Percentiles rank a stretch among this genome's conserved stretches.
Conservation (phyloP, 306 rosid species). For the Luffa aegyptiaca region DNA sequence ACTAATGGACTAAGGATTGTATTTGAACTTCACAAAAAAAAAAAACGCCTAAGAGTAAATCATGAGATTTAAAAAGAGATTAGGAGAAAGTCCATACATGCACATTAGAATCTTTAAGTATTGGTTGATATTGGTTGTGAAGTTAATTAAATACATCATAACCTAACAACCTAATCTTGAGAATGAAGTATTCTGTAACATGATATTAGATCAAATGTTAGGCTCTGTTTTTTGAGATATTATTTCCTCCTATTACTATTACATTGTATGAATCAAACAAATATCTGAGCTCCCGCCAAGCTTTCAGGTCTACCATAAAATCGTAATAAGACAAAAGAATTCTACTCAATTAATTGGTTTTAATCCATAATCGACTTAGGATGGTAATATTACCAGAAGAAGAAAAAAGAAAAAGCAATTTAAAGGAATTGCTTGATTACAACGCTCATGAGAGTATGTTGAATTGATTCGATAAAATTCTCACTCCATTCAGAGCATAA, state of each 20-base stretch:
- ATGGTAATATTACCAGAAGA: not conserved
- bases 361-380: not conserved
- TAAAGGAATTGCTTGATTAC: not conserved
- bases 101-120: not conserved
- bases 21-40: not conserved
- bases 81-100: not conserved
- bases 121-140: not conserved
- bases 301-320: not conserved
- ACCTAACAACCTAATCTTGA: not conserved
- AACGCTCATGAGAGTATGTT: not conserved
- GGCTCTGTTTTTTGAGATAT: not conserved
- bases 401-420: not conserved
- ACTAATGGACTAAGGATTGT: not conserved
- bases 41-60: not conserved
- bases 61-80: not conserved
- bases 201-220: not conserved
- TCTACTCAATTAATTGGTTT: not conserved
- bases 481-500: not conserved
- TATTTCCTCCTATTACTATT: not conserved
- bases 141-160: not conserved
- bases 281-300: not conserved
- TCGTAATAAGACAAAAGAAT: not conserved
- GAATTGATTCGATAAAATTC: not conserved
- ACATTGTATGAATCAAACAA: not conserved
- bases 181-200: not conserved